Evolutionary conservation across 1,284 basidiomycete genomes (phyloP).

Genomic region (Ceratobasidium sp.): DNA sequence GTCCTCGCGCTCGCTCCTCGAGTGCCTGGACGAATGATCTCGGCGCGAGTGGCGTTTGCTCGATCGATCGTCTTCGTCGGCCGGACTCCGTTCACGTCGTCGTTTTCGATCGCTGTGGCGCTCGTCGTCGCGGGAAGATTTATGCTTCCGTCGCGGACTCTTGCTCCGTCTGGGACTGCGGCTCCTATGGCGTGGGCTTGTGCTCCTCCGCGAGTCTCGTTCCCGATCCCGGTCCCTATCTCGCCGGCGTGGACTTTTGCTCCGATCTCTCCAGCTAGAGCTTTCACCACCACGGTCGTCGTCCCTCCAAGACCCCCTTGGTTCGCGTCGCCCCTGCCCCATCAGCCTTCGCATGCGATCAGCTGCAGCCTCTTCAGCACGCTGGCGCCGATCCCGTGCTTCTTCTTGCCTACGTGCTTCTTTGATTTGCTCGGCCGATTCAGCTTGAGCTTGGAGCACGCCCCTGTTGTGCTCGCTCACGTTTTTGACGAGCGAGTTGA

Average conservation of each 20-base stretch:
- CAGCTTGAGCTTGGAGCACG: constrained; percentile 76
- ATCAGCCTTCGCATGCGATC: constrained; percentile 56
- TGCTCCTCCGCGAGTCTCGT: constrained; percentile 42
- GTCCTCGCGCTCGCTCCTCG: constrained; percentile 8
- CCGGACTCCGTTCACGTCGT: constrained; percentile 20
- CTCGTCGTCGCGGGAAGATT: constrained; percentile 44
- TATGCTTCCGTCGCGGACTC: constrained; percentile 33
- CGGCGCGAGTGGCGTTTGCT: constrained; percentile 24
- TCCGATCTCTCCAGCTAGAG: constrained; percentile 55
- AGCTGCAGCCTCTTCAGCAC: constrained; percentile 73
- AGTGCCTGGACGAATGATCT: constrained; percentile 21
- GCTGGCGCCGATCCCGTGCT: constrained; percentile 61
- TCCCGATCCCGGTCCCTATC: constrained; percentile 1
- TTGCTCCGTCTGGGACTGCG: constrained; percentile 36
- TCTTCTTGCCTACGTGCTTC: constrained; percentile 68
- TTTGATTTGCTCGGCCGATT: constrained; percentile 75
- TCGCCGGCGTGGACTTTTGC: constrained; percentile 45
- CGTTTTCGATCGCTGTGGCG: constrained; percentile 23
- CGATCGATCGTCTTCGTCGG: constrained; percentile 7
- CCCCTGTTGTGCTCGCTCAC: constrained; percentile 93
- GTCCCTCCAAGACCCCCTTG: constrained; percentile 49
- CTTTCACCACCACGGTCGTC: constrained; percentile 55
- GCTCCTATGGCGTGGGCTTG: constrained; percentile 42
- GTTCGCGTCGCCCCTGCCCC: constrained; percentile 51
- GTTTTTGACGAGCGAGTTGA: constrained; percentile 84